phyloP scores from a whole-genome alignment of 768 basidiomycete genomes.

The Chalciporus pseudorubinellus region DNA sequence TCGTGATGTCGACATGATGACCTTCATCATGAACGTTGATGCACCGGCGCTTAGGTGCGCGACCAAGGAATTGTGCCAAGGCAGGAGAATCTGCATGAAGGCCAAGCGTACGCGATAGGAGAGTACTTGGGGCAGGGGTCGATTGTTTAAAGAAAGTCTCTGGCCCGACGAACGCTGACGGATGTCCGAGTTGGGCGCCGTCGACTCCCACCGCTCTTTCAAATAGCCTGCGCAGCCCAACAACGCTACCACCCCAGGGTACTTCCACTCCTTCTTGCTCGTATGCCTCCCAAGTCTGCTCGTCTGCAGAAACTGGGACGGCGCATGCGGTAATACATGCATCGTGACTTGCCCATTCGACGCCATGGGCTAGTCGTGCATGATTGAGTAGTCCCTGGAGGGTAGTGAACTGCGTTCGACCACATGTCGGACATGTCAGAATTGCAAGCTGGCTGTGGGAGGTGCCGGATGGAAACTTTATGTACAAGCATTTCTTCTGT shows the following conservation, averaged over 20 bases:
- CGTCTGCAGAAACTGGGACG: constrained; percentile 32
- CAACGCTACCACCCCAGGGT: constrained; percentile 35
- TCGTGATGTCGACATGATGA: constrained; percentile 34
- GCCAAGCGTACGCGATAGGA: constrained; percentile 48
- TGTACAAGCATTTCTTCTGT: constrained; percentile 39
- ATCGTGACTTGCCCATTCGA: constrained; percentile 51
- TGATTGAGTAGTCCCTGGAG: constrained; percentile 54
- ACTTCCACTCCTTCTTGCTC: constrained; percentile 41
- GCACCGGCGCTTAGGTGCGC: constrained; percentile 39
- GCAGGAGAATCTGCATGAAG: constrained; percentile 51
- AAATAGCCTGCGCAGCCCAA: constrained; percentile 46
- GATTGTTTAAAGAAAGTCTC: constrained; percentile 7
- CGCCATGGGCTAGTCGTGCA: constrained; percentile 46
- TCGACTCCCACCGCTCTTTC: constrained; percentile 48
- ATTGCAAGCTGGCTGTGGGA: constrained; percentile 30
- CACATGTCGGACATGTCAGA: constrained; percentile 44
- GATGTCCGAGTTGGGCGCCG: constrained; percentile 13
- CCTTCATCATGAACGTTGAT: constrained; percentile 39
- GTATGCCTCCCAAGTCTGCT: constrained; percentile 33
- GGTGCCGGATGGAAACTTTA: constrained; percentile 33
- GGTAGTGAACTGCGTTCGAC: constrained; percentile 47
- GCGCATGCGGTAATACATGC: constrained; percentile 49
- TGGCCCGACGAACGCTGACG: neutral
- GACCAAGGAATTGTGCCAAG: constrained; percentile 50
- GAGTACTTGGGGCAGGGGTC: constrained; percentile 29